Percentiles rank a stretch among this genome's conserved stretches.
phyloP scores from a whole-genome alignment of 2,329 filamentous ascomycete species.

The Ophiocordyceps polyrhachis-furcata region DNA sequence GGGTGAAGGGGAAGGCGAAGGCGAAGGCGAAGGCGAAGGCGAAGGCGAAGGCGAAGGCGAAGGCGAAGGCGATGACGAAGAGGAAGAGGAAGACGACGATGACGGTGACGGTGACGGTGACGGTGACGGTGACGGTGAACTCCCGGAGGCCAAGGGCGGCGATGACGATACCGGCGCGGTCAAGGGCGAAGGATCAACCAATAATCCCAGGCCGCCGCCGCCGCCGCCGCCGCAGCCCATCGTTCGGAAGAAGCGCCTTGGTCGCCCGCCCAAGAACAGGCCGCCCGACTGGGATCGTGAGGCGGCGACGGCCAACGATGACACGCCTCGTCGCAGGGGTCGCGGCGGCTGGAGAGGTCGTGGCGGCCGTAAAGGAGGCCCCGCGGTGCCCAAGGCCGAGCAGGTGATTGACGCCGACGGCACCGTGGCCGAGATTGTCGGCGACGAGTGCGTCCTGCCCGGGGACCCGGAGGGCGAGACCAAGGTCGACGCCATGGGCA shows the following conservation, averaged over 20 bases:
- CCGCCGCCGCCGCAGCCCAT: slow-evolving; percentile 41
- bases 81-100: slow-evolving; percentile 2
- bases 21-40: slow-evolving; percentile 25
- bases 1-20: slow-evolving; percentile 12
- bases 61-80: slow-evolving; percentile 17
- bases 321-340: slow-evolving; percentile 43
- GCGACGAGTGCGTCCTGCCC: slow-evolving; percentile 81
- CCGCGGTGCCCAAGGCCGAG: slow-evolving; percentile 57
- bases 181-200: slow-evolving; percentile 24
- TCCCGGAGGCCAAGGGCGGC: slow-evolving; percentile 25
- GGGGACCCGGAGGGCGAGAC: slow-evolving; percentile 76
- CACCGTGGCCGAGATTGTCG: slow-evolving; percentile 71
- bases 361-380: slow-evolving; percentile 47
- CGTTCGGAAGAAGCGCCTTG: slow-evolving; percentile 60
- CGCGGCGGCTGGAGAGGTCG: slow-evolving; percentile 53
- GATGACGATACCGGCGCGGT: slow-evolving; percentile 16
- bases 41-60: slow-evolving; percentile 22
- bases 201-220: slow-evolving; percentile 34
- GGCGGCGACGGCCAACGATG: slow-evolving; percentile 35
- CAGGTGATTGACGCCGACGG: slow-evolving; percentile 88
- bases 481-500: slow-evolving; percentile 82
- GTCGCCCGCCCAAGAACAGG: slow-evolving; percentile 69
- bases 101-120: slow-evolving; percentile 15
- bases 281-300: slow-evolving; percentile 60
- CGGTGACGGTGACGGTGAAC: slow-evolving; percentile 16